Evolutionary conservation across 768 basidiomycete species (phyloP).

Genomic region (Auricularia sp.): DNA sequence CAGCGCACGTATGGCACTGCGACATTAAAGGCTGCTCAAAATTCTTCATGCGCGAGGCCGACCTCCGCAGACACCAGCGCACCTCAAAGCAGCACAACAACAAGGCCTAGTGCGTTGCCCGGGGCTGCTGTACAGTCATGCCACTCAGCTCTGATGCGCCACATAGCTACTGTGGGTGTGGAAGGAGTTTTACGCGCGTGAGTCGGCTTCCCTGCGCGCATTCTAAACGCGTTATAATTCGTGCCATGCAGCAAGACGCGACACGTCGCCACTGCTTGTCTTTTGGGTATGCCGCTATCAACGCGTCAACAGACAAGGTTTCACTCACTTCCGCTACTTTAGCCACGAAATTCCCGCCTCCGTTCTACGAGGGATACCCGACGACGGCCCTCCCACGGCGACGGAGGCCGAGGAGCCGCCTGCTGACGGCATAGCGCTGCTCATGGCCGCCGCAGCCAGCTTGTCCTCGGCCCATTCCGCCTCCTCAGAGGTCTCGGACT

Average conservation of each 20-base stretch:
- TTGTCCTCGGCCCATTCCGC: background rate
- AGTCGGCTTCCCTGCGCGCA: background rate
- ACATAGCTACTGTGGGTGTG: slow-evolving; percentile 1
- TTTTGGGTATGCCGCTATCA: background rate
- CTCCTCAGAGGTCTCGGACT: slow-evolving; percentile 12
- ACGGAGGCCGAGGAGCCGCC: background rate
- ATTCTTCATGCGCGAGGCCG: slow-evolving; percentile 73
- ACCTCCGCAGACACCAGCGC: slow-evolving; percentile 71
- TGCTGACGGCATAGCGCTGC: background rate
- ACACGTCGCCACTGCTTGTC: background rate
- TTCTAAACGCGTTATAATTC: background rate
- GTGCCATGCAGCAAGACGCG: background rate
- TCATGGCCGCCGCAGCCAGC: background rate
- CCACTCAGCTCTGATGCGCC: background rate
- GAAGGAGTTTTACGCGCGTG: background rate
- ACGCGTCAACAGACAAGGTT: background rate
- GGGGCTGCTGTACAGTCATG: background rate
- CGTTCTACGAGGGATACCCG: background rate
- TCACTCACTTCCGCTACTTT: background rate
- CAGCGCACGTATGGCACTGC: slow-evolving; percentile 52
- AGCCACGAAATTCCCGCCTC: slow-evolving; percentile 1
- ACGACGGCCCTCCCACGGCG: background rate
- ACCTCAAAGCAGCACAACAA: slow-evolving; percentile 56
- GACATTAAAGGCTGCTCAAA: slow-evolving; percentile 74
- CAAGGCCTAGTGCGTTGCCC: background rate